phyloP scores from a whole-genome alignment of 2,329 filamentous ascomycete genomes.

The Trichoderma citrinoviride region DNA sequence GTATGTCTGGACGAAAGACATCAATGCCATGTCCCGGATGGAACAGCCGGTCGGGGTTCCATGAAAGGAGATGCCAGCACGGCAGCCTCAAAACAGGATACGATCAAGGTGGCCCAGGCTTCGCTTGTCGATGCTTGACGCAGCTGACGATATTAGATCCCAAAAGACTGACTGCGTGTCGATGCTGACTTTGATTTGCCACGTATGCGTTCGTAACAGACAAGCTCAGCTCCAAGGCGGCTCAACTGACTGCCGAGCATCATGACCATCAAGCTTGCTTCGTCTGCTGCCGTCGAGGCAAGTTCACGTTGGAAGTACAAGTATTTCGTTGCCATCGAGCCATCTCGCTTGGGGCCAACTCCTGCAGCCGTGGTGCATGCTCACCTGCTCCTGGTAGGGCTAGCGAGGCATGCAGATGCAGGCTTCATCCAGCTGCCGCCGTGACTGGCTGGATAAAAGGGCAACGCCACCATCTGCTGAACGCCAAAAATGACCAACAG shows the following conservation, averaged over 20 bases:
- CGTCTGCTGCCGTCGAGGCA: too few species aligned
- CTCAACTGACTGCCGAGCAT: background rate
- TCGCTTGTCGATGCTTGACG: slow-evolving; percentile 9
- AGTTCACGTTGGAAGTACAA: background rate
- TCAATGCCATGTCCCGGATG: background rate
- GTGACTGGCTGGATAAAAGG: slow-evolving; percentile 18
- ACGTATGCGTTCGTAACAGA: too few species aligned
- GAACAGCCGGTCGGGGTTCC: slow-evolving; percentile 6
- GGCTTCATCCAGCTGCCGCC: background rate
- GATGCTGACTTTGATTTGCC: background rate
- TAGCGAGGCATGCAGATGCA: background rate
- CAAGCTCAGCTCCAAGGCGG: background rate
- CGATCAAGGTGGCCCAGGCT: slow-evolving; percentile 10
- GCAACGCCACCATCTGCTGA: background rate
- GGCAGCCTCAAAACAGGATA: background rate
- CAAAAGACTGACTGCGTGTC: too few species aligned
- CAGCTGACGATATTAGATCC: slow-evolving; percentile 1
- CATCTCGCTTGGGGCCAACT: background rate
- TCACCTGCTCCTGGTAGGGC: background rate
- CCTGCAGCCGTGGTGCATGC: background rate
- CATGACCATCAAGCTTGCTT: background rate
- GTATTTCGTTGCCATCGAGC: background rate
- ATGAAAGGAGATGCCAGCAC: slow-evolving; percentile 16
- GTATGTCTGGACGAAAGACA: background rate
- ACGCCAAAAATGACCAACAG: background rate